Conservation (phyloP, 768 basidiomycete genomes). For the Suillus sp. region DNA sequence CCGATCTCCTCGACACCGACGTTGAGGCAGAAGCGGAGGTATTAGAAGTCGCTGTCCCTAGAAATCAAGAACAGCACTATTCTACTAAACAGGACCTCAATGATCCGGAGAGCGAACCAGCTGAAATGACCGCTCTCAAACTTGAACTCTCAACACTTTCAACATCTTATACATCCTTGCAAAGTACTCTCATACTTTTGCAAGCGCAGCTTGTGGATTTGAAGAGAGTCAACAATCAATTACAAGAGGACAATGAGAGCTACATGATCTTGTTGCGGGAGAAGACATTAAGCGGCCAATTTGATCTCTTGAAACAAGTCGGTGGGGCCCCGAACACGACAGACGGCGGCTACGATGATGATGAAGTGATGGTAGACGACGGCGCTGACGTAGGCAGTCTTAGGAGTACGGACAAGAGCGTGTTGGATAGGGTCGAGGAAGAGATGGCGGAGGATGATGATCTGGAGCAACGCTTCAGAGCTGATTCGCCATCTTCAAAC, state of each 20-base stretch:
- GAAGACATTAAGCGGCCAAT: conserved; percentile 87
- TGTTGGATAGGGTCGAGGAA: conserved; percentile 67
- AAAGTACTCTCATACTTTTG: conserved; percentile 81
- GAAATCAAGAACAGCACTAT: conserved; percentile 25
- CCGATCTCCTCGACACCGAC: conserved; percentile 29
- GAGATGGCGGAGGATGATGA: conserved; percentile 44
- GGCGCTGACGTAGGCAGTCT: conserved; percentile 56
- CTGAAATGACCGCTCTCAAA: conserved; percentile 82
- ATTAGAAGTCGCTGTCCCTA: conserved; percentile 35
- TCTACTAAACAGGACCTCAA: conserved; percentile 49
- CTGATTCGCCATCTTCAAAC: conserved; percentile 42
- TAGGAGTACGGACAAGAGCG: conserved; percentile 57
- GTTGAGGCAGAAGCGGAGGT: conserved; percentile 44
- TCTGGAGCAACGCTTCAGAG: conserved; percentile 40
- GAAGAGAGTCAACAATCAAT: conserved; percentile 81
- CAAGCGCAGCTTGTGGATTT: conserved; percentile 86
- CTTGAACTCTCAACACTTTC: conserved; percentile 86
- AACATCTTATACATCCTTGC: conserved; percentile 80
- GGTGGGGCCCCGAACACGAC: conserved; percentile 46
- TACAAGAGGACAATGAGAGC: conserved; percentile 96
- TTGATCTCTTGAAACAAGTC: conserved; percentile 73
- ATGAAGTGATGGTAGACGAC: conserved; percentile 30
- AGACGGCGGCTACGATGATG: conserved; percentile 42
- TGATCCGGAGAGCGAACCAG: conserved; percentile 75
- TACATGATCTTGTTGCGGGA: conserved; percentile 94